Percentiles rank a stretch among this genome's conserved stretches.
Conservation (phyloP, 768 basidiomycete species). For the Mycena rosella region DNA sequence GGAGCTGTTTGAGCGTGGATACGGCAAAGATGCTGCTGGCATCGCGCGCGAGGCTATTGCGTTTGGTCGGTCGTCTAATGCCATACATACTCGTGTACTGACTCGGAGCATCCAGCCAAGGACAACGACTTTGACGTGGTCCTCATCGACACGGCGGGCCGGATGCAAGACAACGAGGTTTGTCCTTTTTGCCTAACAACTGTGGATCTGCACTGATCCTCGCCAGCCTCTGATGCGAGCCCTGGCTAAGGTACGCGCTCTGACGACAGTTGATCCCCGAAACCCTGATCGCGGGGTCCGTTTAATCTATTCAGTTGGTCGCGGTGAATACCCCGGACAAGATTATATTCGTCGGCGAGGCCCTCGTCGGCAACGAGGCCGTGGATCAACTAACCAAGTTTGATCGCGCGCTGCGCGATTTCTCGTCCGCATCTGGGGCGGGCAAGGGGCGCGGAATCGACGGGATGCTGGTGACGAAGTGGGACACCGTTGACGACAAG, state of each 20-base stretch:
- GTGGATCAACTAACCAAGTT: conserved; percentile 98
- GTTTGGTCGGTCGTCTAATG: conserved; percentile 69
- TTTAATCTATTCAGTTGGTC: conserved; percentile 71
- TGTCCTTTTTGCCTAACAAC: conserved; percentile 20
- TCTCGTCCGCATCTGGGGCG: conserved; percentile 78
- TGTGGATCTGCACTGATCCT: conserved; percentile 20
- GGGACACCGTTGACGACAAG: conserved; percentile 99
- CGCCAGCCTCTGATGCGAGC: conserved; percentile 94
- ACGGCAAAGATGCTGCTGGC: conserved; percentile 98
- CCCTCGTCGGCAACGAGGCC: conserved; percentile 97
- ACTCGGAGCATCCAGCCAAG: conserved; percentile 64
- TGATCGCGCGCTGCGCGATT: conserved; percentile 93
- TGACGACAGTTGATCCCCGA: conserved; percentile 14
- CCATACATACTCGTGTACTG: conserved; percentile 13
- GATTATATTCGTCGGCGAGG: conserved; percentile 98
- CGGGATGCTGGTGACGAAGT: conserved; percentile 98
- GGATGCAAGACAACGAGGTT: conserved; percentile 99
- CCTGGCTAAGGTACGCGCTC: conserved; percentile 81
- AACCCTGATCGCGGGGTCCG: conserved; percentile 9
- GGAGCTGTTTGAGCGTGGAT: conserved; percentile 95
- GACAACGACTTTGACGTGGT: conserved; percentile 97
- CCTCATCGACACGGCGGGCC: conserved; percentile 96
- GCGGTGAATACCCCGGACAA: conserved; percentile 96
- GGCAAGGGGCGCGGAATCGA: conserved; percentile 93
- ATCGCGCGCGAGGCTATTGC: conserved; percentile 96